Conservation (phyloP, 257 asterid genomes). For the Ajuga chamaepitys region DNA sequence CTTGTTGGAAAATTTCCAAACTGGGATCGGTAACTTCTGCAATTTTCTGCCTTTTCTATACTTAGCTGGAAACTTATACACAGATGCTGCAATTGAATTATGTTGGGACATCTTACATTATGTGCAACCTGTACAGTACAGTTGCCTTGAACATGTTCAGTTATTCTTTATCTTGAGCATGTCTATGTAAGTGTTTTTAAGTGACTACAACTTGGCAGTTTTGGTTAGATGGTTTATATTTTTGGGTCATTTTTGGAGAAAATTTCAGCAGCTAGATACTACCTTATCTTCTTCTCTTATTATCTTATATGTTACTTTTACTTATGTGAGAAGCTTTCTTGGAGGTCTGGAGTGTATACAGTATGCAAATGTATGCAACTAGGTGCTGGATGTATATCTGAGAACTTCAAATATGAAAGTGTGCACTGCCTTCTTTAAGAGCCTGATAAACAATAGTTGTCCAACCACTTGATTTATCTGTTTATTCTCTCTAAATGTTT, state of each 20-base stretch:
- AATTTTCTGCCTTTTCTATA: not conserved
- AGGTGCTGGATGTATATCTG: slow-evolving; percentile 5
- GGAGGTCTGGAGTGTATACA: not conserved
- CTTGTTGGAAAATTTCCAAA: slow-evolving; percentile 96
- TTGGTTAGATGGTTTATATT: not conserved
- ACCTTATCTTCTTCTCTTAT: not conserved
- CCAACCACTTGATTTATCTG: not conserved
- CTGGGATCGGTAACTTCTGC: slow-evolving; percentile 80
- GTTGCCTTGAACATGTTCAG: not conserved
- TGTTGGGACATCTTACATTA: not conserved
- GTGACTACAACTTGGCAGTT: not conserved
- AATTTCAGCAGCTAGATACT: no score
- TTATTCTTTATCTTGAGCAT: not conserved
- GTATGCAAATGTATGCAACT: not conserved
- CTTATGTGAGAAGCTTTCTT: not conserved
- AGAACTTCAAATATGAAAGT: not conserved
- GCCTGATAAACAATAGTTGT: not conserved
- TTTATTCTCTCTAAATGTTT: not conserved
- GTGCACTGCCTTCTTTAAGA: slow-evolving; percentile 2
- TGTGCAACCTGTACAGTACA: not conserved
- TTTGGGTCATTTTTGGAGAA: no score
- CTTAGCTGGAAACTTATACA: not conserved
- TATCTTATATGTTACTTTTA: not conserved
- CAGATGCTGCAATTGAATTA: slow-evolving; percentile 2
- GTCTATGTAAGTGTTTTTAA: not conserved